Evolutionary conservation across 106 monocot genomes (phyloP).

Genomic region (Apostasia ramifera): DNA sequence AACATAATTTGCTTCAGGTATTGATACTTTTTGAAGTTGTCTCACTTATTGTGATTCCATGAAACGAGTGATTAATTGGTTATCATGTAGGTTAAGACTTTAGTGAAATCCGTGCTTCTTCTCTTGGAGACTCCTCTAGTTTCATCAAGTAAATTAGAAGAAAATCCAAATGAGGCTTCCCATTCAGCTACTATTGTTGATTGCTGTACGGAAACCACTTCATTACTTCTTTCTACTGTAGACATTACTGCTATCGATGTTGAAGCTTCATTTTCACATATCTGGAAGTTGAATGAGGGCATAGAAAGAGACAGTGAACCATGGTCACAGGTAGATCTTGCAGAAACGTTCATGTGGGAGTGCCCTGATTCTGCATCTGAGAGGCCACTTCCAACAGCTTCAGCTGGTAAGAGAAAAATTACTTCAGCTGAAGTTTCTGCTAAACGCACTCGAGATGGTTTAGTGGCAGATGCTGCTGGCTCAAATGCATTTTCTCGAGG

Average conservation of each 20-base stretch:
- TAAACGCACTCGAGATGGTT: slow-evolving; percentile 56
- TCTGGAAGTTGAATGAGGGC: slow-evolving; percentile 49
- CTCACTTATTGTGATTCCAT: background rate
- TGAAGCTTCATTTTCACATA: slow-evolving; percentile 24
- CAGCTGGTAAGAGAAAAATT: slow-evolving; percentile 55
- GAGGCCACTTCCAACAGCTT: slow-evolving; percentile 29
- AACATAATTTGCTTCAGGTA: slow-evolving; percentile 41
- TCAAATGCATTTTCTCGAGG: slow-evolving; percentile 62
- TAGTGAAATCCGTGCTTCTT: slow-evolving; percentile 32
- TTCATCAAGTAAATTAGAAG: slow-evolving; percentile 18
- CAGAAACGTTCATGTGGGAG: slow-evolving; percentile 82
- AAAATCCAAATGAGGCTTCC: slow-evolving; percentile 15
- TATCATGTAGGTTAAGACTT: slow-evolving; percentile 48
- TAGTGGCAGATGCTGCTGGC: slow-evolving; percentile 36
- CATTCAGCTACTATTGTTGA: slow-evolving; percentile 7
- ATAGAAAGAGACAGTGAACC: slow-evolving; percentile 19
- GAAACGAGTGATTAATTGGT: background rate
- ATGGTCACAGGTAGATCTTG: slow-evolving; percentile 22
- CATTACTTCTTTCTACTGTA: slow-evolving; percentile 25
- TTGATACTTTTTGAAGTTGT: background rate
- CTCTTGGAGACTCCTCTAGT: slow-evolving; percentile 30
- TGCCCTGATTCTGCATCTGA: slow-evolving; percentile 69
- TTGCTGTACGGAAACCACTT: slow-evolving; percentile 17
- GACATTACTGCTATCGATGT: slow-evolving; percentile 13
- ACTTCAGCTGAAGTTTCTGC: slow-evolving; percentile 44